Conservation (phyloP, 2,329 filamentous ascomycete species). For the Xylariaceae sp. region DNA sequence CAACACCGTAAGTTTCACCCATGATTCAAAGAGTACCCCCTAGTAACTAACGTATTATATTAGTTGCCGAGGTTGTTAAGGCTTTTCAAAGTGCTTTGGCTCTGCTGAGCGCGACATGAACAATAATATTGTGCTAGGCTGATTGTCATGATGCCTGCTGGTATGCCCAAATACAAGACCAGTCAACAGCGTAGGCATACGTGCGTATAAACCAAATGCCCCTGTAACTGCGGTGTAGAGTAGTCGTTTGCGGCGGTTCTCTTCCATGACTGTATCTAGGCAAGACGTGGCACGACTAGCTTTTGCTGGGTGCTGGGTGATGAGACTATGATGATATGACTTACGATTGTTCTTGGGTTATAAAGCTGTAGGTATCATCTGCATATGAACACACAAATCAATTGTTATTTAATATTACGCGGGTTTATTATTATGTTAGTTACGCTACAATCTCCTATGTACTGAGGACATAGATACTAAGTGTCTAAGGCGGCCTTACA, state of each 20-base stretch:
- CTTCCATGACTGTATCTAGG: background rate
- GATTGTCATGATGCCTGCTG: background rate
- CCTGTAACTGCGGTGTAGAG: background rate
- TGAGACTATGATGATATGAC: conserved; percentile 19
- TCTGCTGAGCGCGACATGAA: conserved; percentile 50
- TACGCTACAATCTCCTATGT: too few species aligned
- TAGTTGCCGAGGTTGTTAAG: conserved; percentile 63
- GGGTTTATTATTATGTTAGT: too few species aligned
- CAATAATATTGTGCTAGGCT: background rate
- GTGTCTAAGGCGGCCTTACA: too few species aligned
- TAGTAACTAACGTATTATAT: conserved; percentile 26
- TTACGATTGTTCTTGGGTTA: conserved; percentile 18
- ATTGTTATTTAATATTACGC: too few species aligned
- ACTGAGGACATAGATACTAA: too few species aligned
- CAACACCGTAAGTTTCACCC: conserved; percentile 71
- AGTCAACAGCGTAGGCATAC: background rate
- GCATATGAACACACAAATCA: background rate
- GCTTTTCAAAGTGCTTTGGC: conserved; percentile 68
- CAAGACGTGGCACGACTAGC: background rate
- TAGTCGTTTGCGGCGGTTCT: background rate
- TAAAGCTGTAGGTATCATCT: background rate
- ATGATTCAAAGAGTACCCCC: conserved; percentile 24
- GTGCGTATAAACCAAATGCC: background rate
- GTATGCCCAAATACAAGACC: too few species aligned
- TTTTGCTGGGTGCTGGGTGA: conserved; percentile 3